Percentiles rank a stretch among this genome's conserved stretches.
Evolutionary conservation across 2,329 filamentous ascomycete species (phyloP).

Genomic region (Didymella lethalis): DNA sequence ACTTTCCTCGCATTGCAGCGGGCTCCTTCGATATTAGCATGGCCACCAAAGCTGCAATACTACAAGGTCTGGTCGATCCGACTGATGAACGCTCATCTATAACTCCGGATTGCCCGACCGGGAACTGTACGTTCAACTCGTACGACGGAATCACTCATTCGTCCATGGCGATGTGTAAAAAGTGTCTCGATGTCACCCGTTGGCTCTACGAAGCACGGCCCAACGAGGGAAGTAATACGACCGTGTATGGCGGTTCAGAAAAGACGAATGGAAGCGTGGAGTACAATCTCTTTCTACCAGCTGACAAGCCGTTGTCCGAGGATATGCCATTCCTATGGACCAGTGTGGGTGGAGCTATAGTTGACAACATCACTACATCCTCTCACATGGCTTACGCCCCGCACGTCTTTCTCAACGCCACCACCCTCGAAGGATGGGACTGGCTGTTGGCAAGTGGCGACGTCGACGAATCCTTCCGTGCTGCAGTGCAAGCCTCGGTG

Average conservation of each 20-base stretch:
- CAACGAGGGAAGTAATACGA: not conserved
- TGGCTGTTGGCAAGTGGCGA: not conserved
- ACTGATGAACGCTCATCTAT: not conserved
- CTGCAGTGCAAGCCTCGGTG: not conserved
- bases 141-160: not conserved
- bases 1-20: not conserved
- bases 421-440: not conserved
- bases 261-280: not conserved
- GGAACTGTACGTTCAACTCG: conserved; percentile 1
- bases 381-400: not conserved
- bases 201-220: not conserved
- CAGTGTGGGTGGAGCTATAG: not conserved
- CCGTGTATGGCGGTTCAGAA: not conserved
- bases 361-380: not conserved
- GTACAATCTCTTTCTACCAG: not conserved
- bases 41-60: not conserved
- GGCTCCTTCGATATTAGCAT: not conserved
- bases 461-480: not conserved
- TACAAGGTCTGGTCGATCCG: not conserved
- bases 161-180: not conserved
- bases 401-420: not conserved
- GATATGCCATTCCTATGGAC: not conserved
- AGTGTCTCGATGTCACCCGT: not conserved
- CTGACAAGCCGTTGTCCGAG: not conserved
- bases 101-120: not conserved